Percentiles rank a stretch among this genome's conserved stretches.
These are phyloP conservation scores for Staphylotrichum longicolle DNA, from an alignment of 495 filamentous ascomycete genomes.

Conservation along the genomic window DNA sequence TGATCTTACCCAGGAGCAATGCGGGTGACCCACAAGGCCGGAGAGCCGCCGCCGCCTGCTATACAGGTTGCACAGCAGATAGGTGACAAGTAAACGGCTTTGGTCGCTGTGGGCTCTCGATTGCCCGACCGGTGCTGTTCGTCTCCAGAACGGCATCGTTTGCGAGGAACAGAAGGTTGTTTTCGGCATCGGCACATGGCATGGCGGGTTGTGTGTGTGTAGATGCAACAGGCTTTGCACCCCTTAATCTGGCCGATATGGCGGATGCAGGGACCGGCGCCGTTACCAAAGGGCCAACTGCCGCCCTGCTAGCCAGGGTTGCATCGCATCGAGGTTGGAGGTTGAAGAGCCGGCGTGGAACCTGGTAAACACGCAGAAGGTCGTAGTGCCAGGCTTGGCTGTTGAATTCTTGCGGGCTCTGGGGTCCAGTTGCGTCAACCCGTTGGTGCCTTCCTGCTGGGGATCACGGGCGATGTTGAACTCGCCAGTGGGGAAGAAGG, in stretches of 20 bases:
- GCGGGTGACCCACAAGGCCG: conserved; percentile 1
- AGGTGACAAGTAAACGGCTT: not conserved
- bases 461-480: not conserved
- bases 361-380: not conserved
- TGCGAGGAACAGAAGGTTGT: not conserved
- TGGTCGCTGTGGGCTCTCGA: too few relatives aligned
- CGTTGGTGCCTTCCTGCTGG: not conserved
- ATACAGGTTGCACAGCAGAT: not conserved
- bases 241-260: conserved; percentile 12
- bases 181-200: conserved; percentile 2
- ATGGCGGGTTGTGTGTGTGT: not conserved
- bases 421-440: not conserved
- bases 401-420: not conserved
- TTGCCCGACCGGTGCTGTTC: too few relatives aligned
- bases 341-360: not conserved
- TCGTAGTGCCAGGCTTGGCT: not conserved
- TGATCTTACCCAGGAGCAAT: not conserved
- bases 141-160: too few relatives aligned
- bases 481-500: not conserved
- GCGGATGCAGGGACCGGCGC: not conserved
- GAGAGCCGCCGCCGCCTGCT: not conserved
- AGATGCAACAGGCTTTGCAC: conserved; percentile 10
- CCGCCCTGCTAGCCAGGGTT: conserved; percentile 11
- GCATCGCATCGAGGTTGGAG: conserved; percentile 1
- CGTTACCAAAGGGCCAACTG: conserved; percentile 6